Base-by-base conservation (phyloP, 441 rosid genomes). In the Raphanus hybrid region DNA sequence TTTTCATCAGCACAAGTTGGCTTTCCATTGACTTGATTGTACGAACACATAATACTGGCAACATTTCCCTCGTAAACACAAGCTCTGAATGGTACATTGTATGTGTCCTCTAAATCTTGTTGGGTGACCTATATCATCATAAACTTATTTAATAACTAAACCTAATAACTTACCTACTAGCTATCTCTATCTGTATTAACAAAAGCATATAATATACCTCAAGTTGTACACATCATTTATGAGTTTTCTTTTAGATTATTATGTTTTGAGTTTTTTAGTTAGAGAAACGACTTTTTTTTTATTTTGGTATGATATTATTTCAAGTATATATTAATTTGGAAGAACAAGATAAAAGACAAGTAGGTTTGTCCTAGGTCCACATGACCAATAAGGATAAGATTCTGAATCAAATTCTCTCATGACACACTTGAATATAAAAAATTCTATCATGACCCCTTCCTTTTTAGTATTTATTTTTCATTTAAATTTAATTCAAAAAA, bases 1-100 rank as follows among this genome's bases (percentile, higher is more conserved):
- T 82, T 73, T 54, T 82, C 85, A 57, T 90, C 95, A 9, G 95
- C 95, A 74, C 95, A 90, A 6, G 95, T 86, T 15, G 95, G 95
- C 69, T 85, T 85, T 18, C 95, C 95, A 27, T 90, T 90, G 6
- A 90, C 92, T 82, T 90, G 94, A 70, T 90, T 88, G 77, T 90
- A 90, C 23, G 94, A 90, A 68, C 94, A 90, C 94, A 90, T 90
- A 12, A 90, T 89, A 83, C 94, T 88, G 0, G 94, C 91, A 5
- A 88, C 95, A 14, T 75, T 85, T 55, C 95, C 95, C 48, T 90
- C 90, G 75, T 74, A 69, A 12, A 90, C 95, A 64, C 95, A 90
- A 0, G 87, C 78, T 79, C 82, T 90, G 79, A 90, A 90, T 50
- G 95, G 95, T 14, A 88, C 91, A 59, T 87, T 41, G 58, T 88